Evolutionary conservation across 2,329 filamentous ascomycete genomes (phyloP).

Genomic region (Echinosphaeria canescens): DNA sequence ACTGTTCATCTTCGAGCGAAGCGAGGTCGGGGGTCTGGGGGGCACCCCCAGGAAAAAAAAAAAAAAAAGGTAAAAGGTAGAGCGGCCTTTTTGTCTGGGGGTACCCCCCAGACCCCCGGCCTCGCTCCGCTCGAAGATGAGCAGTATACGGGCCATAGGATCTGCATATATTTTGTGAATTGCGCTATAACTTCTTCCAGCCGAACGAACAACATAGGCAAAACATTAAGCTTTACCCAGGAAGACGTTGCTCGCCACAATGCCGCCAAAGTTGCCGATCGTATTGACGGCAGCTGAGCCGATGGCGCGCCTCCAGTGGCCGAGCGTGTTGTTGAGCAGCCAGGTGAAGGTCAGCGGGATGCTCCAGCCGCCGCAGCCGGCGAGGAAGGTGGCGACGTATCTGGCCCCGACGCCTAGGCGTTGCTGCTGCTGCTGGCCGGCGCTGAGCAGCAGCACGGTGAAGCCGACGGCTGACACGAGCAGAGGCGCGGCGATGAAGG

Average conservation of each 20-base stretch:
- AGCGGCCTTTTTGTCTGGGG: too few relatives aligned
- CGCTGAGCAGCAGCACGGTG: constrained; percentile 11
- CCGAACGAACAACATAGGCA: neutral
- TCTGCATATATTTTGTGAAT: too few relatives aligned
- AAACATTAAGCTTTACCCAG: constrained; percentile 2
- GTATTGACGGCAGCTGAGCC: constrained; percentile 24
- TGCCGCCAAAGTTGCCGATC: constrained; percentile 21
- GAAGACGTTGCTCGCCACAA: constrained; percentile 14
- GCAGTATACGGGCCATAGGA: too few relatives aligned
- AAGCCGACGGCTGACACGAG: constrained; percentile 11
- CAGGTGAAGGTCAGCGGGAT: constrained; percentile 18
- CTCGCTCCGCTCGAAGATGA: too few relatives aligned
- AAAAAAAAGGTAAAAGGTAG: too few relatives aligned
- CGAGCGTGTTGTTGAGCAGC: constrained; percentile 28
- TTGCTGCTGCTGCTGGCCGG: too few relatives aligned
- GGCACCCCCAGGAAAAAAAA: too few relatives aligned
- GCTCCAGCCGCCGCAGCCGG: constrained; percentile 12
- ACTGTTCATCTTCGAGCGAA: too few relatives aligned
- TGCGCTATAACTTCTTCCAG: neutral
- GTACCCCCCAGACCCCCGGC: too few relatives aligned
- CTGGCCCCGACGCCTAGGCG: constrained; percentile 9
- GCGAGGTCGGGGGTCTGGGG: too few relatives aligned
- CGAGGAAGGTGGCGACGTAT: constrained; percentile 15
- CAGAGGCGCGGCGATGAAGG: constrained; percentile 11
- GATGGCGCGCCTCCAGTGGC: constrained; percentile 27